A percentile compares a stretch with the other conserved stretches of the same genome.
phyloP scores from a whole-genome alignment of 176 grass and related monocot genomes.

The Calamus simplicifolius region DNA sequence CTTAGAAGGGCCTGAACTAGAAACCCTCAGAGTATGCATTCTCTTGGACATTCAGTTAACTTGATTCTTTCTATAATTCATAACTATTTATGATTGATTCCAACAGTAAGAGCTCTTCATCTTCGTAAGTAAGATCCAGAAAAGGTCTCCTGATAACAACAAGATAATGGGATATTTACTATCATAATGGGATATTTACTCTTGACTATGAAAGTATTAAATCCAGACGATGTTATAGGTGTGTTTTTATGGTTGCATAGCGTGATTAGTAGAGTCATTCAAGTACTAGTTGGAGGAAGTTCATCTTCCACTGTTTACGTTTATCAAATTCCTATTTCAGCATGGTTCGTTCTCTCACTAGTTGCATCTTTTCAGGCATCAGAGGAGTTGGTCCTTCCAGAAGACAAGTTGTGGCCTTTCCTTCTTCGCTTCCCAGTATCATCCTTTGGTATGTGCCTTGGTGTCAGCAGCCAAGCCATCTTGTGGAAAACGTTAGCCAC shows the following conservation, averaged over 20 bases:
- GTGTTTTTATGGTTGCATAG: too few relatives aligned
- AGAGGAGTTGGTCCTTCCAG: slow-evolving; percentile 63
- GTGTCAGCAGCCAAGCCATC: slow-evolving; percentile 85
- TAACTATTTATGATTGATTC: not conserved
- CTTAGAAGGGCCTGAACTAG: slow-evolving; percentile 86
- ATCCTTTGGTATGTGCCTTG: slow-evolving; percentile 80
- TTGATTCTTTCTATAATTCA: not conserved
- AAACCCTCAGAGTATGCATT: slow-evolving; percentile 49
- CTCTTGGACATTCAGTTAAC: not conserved
- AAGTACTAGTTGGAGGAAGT: too few relatives aligned
- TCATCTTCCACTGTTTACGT: not conserved
- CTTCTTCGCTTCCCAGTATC: slow-evolving; percentile 89
- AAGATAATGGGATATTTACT: too few relatives aligned
- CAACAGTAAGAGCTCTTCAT: not conserved
- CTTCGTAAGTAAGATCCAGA: too few relatives aligned
- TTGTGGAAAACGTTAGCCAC: slow-evolving; percentile 77
- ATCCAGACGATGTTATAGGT: too few relatives aligned
- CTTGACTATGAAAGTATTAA: too few relatives aligned
- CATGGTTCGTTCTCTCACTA: not conserved
- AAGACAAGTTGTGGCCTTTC: slow-evolving; percentile 91
- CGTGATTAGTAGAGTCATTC: too few relatives aligned
- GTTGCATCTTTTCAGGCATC: slow-evolving; percentile 34
- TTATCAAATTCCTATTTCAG: not conserved
- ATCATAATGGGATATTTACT: too few relatives aligned
- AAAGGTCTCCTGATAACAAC: too few relatives aligned